Conservation (phyloP, 805 yeast species). For the Candida maris region DNA sequence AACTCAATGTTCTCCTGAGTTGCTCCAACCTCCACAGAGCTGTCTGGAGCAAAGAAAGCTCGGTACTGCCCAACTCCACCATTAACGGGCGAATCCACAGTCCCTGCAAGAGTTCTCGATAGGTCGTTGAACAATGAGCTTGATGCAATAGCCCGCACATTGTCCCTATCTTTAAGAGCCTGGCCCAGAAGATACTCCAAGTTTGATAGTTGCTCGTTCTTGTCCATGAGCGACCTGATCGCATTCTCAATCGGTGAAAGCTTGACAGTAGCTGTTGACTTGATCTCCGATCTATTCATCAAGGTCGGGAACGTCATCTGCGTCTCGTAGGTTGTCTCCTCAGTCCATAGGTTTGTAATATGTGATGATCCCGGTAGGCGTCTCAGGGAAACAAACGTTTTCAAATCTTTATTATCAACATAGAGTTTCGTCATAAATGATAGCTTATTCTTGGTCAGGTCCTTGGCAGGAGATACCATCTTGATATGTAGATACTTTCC, state of each 20-base stretch:
- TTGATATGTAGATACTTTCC: constrained; percentile 74
- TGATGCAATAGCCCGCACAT: constrained; percentile 23
- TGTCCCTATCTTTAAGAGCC: constrained; percentile 41
- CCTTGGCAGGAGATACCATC: constrained; percentile 66
- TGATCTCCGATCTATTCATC: constrained; percentile 79
- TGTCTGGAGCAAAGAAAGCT: constrained; percentile 51
- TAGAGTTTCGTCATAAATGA: constrained; percentile 67
- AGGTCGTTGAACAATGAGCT: constrained; percentile 54
- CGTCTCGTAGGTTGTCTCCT: constrained; percentile 78
- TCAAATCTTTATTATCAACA: constrained; percentile 69
- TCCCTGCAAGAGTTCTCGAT: constrained; percentile 72
- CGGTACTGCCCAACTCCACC: constrained; percentile 89
- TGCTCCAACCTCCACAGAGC: constrained; percentile 22
- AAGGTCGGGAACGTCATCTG: constrained; percentile 77
- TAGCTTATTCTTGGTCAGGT: constrained; percentile 36
- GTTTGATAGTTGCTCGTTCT: constrained; percentile 69
- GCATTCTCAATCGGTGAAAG: constrained; percentile 88
- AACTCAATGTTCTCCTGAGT: constrained; percentile 20
- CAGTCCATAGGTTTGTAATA: constrained; percentile 81
- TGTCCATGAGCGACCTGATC: constrained; percentile 56
- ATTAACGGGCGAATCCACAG: constrained; percentile 88
- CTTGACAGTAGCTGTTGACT: constrained; percentile 42
- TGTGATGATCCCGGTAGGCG: constrained; percentile 71
- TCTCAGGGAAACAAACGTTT: constrained; percentile 64
- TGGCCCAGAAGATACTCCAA: constrained; percentile 58